Base-by-base conservation (phyloP, 371 early-diverging fungal species). In the Mucor velutinosus region DNA sequence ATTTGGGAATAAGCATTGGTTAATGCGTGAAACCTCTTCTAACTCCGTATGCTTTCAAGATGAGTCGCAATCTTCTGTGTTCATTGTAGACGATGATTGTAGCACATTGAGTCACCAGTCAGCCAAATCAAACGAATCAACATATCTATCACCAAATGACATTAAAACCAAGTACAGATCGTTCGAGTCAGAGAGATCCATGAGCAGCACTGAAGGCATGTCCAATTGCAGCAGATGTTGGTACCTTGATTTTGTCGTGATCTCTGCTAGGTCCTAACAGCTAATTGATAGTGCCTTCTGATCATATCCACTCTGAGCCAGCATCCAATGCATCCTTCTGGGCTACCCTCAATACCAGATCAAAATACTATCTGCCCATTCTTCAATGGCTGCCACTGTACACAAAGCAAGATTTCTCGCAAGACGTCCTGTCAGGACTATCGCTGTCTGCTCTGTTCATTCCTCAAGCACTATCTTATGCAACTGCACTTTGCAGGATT, bases 381-480 rank as follows among this genome's bases (percentile, higher is more conserved):
- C 73, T 92, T 23, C 87, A 90, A 23, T 95, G 96, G 96, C 75
- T 94, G 10, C 94, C 95, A 8, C 70, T 73, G 35, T 95, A 94
- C 78, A 77, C 79, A 7, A 65, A 71, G 37, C 65, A 70, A 1
- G 71, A 70, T 12, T 75, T 78, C 66, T 72, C 65, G 10, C 70
- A 67, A 30, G 96, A 96, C 71, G 59, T 92, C 17, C 65, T 92
- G 10, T 93, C 96, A 5, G 95, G 94, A 21, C 71, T 93, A 41
- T 93, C 94, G 7, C 88, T 96, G 5, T 89, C 94, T 17, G 92
- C 89, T 43, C 65, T 96, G 73, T 86, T 96, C 62, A 85, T 96
- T 29, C 96, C 95, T 14, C 94, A 94, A 73, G 87, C 87, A 43
- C 77, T 96, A 51, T 92, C 94, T n/a, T 96, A 96, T 80, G 90